Base-by-base conservation (phyloP, 306 rosid genomes). In the Cotoneaster glaucophyllus region DNA sequence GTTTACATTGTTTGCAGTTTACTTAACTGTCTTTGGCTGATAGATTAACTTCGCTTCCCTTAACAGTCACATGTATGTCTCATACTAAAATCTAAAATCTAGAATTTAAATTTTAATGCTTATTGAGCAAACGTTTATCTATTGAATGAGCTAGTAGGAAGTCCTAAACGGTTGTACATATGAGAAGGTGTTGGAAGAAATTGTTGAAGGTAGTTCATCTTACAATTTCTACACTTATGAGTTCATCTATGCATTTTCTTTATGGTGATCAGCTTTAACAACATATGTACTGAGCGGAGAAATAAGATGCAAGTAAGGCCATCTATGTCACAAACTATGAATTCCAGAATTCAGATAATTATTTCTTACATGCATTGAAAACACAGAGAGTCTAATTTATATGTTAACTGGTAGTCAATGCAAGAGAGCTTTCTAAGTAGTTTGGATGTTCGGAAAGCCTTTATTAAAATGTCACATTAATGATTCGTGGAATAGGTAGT, bases 361-460 rank as follows among this genome's bases (percentile, higher is more conserved):
- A 11, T 64, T 58, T 5, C 28, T 62, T 22, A 18, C 13, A 44
- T 13, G 43, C 17, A 18, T 0, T 26, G 14, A 45, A 79, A 22
- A 25, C 22, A 69, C 22, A 53, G 1, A 24, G 37, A 39, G 61
- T 70, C 77, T 80, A 64, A 84, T 76, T 25, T 43, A 45, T 71
- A 79, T 56, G 63, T 84, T 84, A 74, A 80, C 80, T 74, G 70
- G 75, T 59, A 88, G 87, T 86, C 64, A 88, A 87, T 32, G 87
- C 88, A 69, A 82, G 88, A 81, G 90, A 84, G 81, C 88, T 86
- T 69, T 84, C 82, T 48, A 88, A 80, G 82, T 80, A 78, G 76
- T 86, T 88, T 78, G 85, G 88, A 78, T 75, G 84, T 83, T 86
- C 88, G 4, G 88, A 74, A 72, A 84, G 82, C 81, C 86, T 86